A percentile compares a stretch with the other conserved stretches of the same genome.
These are phyloP conservation scores for Tillandsia leiboldiana DNA, from an alignment of 176 grass and related monocot genomes.

Conservation along the genomic window DNA sequence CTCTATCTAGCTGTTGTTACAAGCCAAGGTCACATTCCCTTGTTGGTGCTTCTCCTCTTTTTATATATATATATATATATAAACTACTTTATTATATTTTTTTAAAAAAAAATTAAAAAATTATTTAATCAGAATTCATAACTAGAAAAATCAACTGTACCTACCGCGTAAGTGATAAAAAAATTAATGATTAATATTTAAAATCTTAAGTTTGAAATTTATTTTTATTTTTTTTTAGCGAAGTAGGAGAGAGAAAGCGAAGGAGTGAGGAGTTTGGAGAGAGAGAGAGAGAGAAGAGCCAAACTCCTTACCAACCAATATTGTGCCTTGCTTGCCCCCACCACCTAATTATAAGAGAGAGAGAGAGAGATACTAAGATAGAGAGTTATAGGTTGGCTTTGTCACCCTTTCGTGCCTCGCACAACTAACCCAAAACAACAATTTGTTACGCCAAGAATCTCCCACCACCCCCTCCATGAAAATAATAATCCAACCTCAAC, in stretches of 20 bases:
- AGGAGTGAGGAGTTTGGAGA: neutral
- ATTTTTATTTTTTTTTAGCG: too few species aligned
- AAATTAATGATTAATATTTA: too few species aligned
- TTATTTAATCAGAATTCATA: too few species aligned
- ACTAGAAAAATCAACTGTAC: too few species aligned
- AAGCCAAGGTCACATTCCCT: neutral
- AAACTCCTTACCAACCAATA: neutral
- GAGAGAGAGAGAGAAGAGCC: neutral
- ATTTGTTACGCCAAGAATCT: constrained; percentile 10
- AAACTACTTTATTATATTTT: too few species aligned
- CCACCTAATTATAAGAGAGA: neutral
- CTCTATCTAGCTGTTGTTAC: neutral
- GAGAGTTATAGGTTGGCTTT: neutral
- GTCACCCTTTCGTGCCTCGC: constrained; percentile 5
- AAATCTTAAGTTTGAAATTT: too few species aligned
- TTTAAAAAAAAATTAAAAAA: too few species aligned
- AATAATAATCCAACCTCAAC: neutral
- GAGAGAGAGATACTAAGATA: neutral
- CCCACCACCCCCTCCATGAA: neutral
- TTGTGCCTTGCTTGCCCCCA: neutral
- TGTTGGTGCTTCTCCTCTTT: neutral
- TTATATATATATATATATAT: neutral
- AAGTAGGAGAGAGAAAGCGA: too few species aligned
- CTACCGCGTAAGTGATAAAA: too few species aligned
- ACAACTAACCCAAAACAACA: constrained; percentile 3